Percentiles rank a stretch among this genome's conserved stretches.
Conservation (phyloP, 2,329 filamentous ascomycete species). For the Ophiostoma sp. region DNA sequence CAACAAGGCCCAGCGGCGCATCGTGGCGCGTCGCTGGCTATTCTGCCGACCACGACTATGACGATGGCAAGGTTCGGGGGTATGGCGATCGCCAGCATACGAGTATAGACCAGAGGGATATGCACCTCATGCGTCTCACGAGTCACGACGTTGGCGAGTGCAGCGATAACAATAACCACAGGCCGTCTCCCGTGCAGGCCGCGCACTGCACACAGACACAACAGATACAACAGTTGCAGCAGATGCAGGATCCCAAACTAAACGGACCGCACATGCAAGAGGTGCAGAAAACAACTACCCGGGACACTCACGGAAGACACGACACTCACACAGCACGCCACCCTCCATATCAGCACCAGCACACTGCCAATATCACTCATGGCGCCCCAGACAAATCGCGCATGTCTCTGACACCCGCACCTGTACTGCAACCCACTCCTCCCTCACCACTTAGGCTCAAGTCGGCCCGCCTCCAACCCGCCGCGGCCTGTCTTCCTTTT, state of each 20-base stretch:
- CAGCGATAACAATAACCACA: not conserved
- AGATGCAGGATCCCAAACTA: conserved; percentile 15
- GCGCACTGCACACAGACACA: not conserved
- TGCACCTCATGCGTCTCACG: not conserved
- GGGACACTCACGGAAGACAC: not conserved
- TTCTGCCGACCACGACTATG: conserved; percentile 9
- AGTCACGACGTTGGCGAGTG: not conserved
- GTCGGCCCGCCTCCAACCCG: conserved; percentile 26
- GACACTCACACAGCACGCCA: not conserved
- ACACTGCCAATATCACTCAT: not conserved
- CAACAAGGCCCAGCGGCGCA: conserved; percentile 27
- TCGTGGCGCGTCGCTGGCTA: conserved; percentile 30
- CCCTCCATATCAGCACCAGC: not conserved
- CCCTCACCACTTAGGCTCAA: conserved; percentile 20
- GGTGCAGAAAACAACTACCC: conserved; percentile 2
- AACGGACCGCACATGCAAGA: conserved; percentile 8
- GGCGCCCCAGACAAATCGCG: conserved; percentile 24
- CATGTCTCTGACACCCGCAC: conserved; percentile 16
- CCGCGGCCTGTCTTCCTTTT: conserved; percentile 22
- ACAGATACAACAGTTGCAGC: conserved; percentile 11
- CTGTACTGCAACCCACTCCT: conserved; percentile 6
- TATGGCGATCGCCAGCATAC: not conserved
- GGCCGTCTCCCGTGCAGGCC: not conserved
- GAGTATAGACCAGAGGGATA: not conserved
- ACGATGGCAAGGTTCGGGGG: not conserved